These are phyloP conservation scores for Berkeleyomyces rouxiae DNA, from an alignment of 2,329 filamentous ascomycete genomes.

Conservation along the genomic window DNA sequence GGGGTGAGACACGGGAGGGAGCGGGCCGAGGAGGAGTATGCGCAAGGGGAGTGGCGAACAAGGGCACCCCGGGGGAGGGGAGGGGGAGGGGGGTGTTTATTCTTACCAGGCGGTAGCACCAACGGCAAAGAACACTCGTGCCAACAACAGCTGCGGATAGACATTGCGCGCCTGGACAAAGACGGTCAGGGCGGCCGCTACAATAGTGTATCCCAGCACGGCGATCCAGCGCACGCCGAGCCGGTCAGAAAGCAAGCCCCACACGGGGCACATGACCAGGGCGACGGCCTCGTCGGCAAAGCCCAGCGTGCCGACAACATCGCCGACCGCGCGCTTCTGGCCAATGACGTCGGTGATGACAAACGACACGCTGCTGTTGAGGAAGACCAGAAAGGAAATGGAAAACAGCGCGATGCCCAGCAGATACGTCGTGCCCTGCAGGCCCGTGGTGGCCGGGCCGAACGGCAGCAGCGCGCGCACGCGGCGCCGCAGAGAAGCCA, in stretches of 20 bases:
- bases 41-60: not conserved
- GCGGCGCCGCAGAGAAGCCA: conserved; percentile 22
- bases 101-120: conserved; percentile 74
- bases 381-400: conserved; percentile 78
- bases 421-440: conserved; percentile 58
- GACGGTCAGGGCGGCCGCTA: conserved; percentile 58
- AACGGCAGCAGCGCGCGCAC: conserved; percentile 35
- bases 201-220: conserved; percentile 65
- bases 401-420: conserved; percentile 71
- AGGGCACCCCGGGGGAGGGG: not conserved
- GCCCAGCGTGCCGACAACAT: conserved; percentile 69
- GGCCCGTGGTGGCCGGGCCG: conserved; percentile 38
- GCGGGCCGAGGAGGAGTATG: not conserved
- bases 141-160: conserved; percentile 75
- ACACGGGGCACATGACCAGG: conserved; percentile 61
- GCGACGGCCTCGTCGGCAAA: conserved; percentile 75
- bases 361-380: conserved; percentile 72
- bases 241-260: conserved; percentile 64
- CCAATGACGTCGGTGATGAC: conserved; percentile 72
- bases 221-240: conserved; percentile 57
- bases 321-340: conserved; percentile 54
- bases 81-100: not conserved
- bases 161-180: conserved; percentile 78
- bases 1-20: not conserved
- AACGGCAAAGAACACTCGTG: conserved; percentile 71